Evolutionary conservation across 2,329 filamentous ascomycete species (phyloP), one percentile per base, ranked within the genome.

Genomic region (Trichoderma pleuroti): DNA sequence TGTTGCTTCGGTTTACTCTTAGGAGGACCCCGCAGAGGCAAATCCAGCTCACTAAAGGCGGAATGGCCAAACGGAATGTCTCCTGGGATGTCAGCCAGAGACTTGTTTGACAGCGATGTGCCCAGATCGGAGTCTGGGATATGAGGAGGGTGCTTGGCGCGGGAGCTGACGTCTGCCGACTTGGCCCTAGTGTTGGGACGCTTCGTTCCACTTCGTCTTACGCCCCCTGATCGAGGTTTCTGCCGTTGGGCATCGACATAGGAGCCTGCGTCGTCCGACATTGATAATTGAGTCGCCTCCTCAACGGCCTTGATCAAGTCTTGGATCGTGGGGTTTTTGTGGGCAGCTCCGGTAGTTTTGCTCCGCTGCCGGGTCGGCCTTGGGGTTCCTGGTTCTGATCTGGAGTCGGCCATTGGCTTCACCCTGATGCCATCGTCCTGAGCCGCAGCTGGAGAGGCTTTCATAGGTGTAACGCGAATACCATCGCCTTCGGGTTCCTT

Each of bases 41-140:
- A 78, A 67, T 90, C 88, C 8, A 91, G 81, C 74, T 88, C 88
- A 73, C 87, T 91, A 74, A 91, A 91, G n/a, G 89, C 89, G 21
- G 89, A 91, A 73, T 87, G 87, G 7, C 89, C 89, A 76, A 90
- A 86, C 0, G 88, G 88, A 62, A 91, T 90, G 14, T 91, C 88
- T 11, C 80, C 81, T 3, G 80, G 76, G 16, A 82, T 87, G 46
- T 90, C 88, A 18, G 87, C 87, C 39, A 90, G 76, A 3, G 86
- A 86, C 73, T 88, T 88, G 39, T 82, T 83, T 5, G 84, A 74
- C 11, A 82, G 72, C 60, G 78, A 81, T 2, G 81, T 81, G 4
- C 77, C 78, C 5, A 81, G 57, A 18, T 82, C 80, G 5, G 79
- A 81, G 5, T 72, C 72, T 7, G 75, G 75, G 1, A 77, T 71